These are phyloP conservation scores for Phaeosphaeria sp. DNA, from an alignment of 2,329 filamentous ascomycete genomes.

Conservation along the genomic window DNA sequence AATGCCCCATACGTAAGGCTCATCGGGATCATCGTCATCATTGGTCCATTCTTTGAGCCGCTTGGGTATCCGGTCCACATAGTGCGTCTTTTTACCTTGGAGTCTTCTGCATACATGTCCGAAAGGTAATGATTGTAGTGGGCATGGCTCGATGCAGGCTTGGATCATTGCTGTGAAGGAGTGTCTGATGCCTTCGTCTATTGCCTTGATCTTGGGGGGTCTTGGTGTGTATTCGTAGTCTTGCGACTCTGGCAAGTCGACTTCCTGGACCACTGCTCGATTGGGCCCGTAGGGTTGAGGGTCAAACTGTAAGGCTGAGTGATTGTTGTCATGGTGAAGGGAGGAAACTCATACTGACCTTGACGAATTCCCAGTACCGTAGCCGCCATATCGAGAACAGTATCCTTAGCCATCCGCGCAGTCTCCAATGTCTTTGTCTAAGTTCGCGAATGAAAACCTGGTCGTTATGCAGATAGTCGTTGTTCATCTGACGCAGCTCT, in stretches of 20 bases:
- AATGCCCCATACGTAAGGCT: slow-evolving; percentile 4
- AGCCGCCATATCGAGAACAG: background rate
- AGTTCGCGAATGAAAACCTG: background rate
- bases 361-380: background rate
- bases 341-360: background rate
- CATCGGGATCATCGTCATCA: background rate
- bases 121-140: background rate
- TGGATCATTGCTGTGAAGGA: slow-evolving; percentile 4
- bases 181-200: slow-evolving; percentile 1
- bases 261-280: background rate
- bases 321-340: background rate
- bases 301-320: background rate
- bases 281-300: background rate
- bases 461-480: background rate
- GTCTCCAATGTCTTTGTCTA: background rate
- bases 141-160: slow-evolving; percentile 1
- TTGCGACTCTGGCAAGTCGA: background rate
- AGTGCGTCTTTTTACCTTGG: background rate
- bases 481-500: background rate
- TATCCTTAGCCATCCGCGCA: background rate
- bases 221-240: slow-evolving; percentile 3
- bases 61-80: slow-evolving; percentile 3
- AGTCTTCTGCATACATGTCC: slow-evolving; percentile 2
- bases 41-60: slow-evolving; percentile 1
- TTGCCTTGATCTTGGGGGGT: slow-evolving; percentile 1